Percentiles rank a stretch among this genome's conserved stretches.
These are phyloP conservation scores for Tolypocladium inflatum DNA, from an alignment of 2,329 filamentous ascomycete species.

Conservation along the genomic window DNA sequence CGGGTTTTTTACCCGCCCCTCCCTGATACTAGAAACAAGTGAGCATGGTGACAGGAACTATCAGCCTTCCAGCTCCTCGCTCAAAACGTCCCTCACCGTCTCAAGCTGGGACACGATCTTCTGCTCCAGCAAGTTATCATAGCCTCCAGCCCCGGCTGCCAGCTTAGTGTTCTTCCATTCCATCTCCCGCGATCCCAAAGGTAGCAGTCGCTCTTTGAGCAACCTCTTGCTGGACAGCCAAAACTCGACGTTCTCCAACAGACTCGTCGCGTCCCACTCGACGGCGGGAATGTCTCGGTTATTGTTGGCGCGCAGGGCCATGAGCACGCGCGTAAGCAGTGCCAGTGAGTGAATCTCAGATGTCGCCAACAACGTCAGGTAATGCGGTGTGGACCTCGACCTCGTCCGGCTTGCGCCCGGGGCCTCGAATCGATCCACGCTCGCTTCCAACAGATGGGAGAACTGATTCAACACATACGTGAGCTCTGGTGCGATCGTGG, in stretches of 20 bases:
- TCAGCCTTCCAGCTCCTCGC: constrained; percentile 35
- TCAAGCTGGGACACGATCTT: constrained; percentile 64
- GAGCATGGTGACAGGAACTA: not conserved
- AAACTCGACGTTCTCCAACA: constrained; percentile 77
- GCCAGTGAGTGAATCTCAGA: constrained; percentile 73
- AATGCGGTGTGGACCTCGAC: constrained; percentile 40
- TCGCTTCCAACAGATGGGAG: constrained; percentile 64
- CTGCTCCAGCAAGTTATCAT: constrained; percentile 62
- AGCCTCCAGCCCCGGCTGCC: constrained; percentile 21
- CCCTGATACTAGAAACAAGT: not conserved
- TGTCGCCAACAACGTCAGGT: constrained; percentile 63
- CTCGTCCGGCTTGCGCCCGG: constrained; percentile 44
- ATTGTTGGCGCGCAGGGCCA: constrained; percentile 54
- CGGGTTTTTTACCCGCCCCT: not conserved
- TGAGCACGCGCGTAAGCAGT: constrained; percentile 64
- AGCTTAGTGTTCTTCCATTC: constrained; percentile 42
- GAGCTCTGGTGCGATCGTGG: constrained; percentile 75
- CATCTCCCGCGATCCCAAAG: constrained; percentile 62
- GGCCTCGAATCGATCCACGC: constrained; percentile 61
- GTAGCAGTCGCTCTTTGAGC: constrained; percentile 63
- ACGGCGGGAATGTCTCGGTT: constrained; percentile 65
- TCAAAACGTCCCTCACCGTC: constrained; percentile 45
- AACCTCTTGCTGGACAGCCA: constrained; percentile 62
- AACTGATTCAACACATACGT: constrained; percentile 85
- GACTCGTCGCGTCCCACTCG: constrained; percentile 61